Percentiles rank a stretch among this genome's conserved stretches.
Conservation (phyloP, 2,329 filamentous ascomycete genomes). For the Ceratocystis colombiana region DNA sequence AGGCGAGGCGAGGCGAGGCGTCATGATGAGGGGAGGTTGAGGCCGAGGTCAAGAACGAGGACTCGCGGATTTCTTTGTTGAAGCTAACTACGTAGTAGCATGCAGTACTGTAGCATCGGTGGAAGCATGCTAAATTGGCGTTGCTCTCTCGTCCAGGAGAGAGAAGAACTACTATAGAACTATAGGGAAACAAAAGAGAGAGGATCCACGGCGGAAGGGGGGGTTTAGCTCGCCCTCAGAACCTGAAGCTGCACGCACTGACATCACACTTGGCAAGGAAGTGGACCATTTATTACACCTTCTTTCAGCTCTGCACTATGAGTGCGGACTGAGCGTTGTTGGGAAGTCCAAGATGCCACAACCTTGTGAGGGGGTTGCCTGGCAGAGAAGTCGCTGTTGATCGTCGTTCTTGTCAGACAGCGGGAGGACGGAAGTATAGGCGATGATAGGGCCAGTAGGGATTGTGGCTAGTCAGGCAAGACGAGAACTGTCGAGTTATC, state of each 20-base stretch:
- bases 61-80: neutral
- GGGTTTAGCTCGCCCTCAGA: neutral
- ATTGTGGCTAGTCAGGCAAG: neutral
- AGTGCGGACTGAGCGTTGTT: neutral
- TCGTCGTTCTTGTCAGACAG: slow-evolving; percentile 14
- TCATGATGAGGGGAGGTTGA: neutral
- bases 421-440: slow-evolving; percentile 1
- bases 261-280: neutral
- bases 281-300: neutral
- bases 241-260: neutral
- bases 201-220: neutral
- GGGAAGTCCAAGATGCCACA: neutral
- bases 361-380: neutral
- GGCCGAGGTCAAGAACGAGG: neutral
- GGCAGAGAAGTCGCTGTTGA: neutral
- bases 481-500: neutral
- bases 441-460: neutral
- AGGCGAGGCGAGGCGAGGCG: neutral
- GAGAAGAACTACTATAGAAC: neutral
- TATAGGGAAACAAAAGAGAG: neutral
- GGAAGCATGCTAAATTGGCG: neutral
- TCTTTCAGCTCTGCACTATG: neutral
- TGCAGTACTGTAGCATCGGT: neutral
- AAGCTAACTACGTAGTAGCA: neutral
- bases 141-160: neutral